Evolutionary conservation across 495 filamentous ascomycete genomes (phyloP), one percentile per base, ranked within the genome.

Genomic region (Hypoxylon subgilvum): DNA sequence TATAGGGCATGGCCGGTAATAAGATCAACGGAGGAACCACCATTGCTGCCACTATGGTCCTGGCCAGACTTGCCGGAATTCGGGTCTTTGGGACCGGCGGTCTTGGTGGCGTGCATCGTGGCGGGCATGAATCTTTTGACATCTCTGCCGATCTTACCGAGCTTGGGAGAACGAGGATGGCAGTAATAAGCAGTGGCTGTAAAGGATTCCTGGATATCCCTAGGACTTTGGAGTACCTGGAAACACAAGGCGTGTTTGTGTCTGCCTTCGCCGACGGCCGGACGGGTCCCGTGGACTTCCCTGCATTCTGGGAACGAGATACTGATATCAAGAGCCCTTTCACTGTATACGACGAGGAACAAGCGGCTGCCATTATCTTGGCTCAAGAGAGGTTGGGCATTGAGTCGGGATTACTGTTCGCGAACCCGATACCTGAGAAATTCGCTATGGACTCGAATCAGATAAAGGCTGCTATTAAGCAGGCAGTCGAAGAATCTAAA

Each of bases 121-220:
- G 90, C 39, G 93, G 83, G 12, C 88, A 96, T 70, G 80, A 79
- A 48, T 89, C 88, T 0, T 87, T 96, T 84, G 94, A 98, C 69
- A 86, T 97, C 42, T 96, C 92, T 53, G 94, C 94, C 22, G 94
- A 98, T 73, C 78, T 98, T 47, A 96, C 90, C 3, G 94, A 98
- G 74, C 82, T 98, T 23, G 91, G 93, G n/a, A 81, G 92, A 22
- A 98, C 94, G 2, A 82, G 89, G 7, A 86, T 98, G 34, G 86
- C 92, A 19, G 92, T 98, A 6, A 79, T 97, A 21, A 89, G 87
- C 69, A 89, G 88, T 48, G 94, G 94, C 3, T 93, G 91, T 66
- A 98, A 98, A 74, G 91, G 94, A 63, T 98, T 98, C 70, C 75
- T 98, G 7, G 94, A 98, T 66, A 88, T 97, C 54, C 88, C 89